Percentiles rank a stretch among this genome's conserved stretches.
Evolutionary conservation across 2,329 filamentous ascomycete genomes (phyloP).

Genomic region (Xylaria multiplex): DNA sequence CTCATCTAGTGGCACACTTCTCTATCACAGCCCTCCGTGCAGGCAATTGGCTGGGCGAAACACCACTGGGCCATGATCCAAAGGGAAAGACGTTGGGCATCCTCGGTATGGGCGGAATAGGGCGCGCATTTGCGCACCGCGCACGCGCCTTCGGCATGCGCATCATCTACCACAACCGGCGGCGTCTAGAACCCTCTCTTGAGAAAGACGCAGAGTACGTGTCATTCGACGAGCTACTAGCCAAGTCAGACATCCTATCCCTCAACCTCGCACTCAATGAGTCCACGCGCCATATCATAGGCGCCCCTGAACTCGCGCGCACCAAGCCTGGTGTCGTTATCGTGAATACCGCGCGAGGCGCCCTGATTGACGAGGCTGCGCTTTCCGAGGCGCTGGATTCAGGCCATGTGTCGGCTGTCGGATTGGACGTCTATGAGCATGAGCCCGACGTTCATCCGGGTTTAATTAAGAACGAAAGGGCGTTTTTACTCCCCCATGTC

Average conservation of each 20-base stretch:
- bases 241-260: conserved; percentile 63
- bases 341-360: conserved; percentile 67
- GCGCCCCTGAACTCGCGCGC: conserved; percentile 58
- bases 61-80: conserved; percentile 62
- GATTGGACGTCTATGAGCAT: conserved; percentile 66
- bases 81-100: conserved; percentile 64
- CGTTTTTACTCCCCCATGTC: conserved; percentile 73
- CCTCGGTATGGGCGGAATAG: conserved; percentile 70
- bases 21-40: conserved; percentile 57
- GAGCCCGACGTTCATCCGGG: conserved; percentile 71
- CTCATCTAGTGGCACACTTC: conserved; percentile 52
- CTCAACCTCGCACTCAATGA: conserved; percentile 63
- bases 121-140: conserved; percentile 58
- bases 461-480: conserved; percentile 66
- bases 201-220: conserved; percentile 61
- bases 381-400: conserved; percentile 63
- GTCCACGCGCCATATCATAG: conserved; percentile 63
- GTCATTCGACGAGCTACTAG: conserved; percentile 64
- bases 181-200: conserved; percentile 48
- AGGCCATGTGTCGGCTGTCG: conserved; percentile 64
- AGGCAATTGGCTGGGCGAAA: conserved; percentile 56
- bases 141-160: conserved; percentile 64
- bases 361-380: conserved; percentile 65
- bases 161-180: conserved; percentile 68
- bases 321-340: conserved; percentile 67